phyloP scores from a whole-genome alignment of 208 protist species.

The Leishmania guyanensis region DNA sequence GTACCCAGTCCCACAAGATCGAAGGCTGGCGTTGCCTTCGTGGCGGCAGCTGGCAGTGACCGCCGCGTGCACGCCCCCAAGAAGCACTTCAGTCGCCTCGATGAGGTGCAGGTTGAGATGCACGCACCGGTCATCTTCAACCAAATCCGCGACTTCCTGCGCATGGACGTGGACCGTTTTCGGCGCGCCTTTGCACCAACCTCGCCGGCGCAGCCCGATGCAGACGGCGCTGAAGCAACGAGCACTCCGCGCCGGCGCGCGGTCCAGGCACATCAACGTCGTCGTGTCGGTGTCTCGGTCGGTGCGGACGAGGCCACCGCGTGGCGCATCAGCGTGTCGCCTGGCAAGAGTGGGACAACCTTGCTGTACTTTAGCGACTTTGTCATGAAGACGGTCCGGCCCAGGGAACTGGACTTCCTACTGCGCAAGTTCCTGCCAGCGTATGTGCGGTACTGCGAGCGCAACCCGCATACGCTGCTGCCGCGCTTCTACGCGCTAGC shows the following conservation, averaged over 20 bases:
- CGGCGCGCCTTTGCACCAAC: constrained; percentile 22
- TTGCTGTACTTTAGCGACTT: constrained; percentile 91
- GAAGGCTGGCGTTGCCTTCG: constrained; percentile 20
- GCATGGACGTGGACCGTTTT: constrained; percentile 60
- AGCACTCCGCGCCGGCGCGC: neutral
- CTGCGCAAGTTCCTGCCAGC: constrained; percentile 58
- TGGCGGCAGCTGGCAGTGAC: constrained; percentile 25
- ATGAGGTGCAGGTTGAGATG: constrained; percentile 72
- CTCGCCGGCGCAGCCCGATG: neutral
- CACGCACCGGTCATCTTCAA: constrained; percentile 83
- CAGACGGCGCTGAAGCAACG: neutral
- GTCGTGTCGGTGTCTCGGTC: neutral
- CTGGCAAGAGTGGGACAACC: constrained; percentile 85
- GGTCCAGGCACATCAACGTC: constrained; percentile 18
- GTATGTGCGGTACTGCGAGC: constrained; percentile 83
- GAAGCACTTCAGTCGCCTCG: constrained; percentile 49
- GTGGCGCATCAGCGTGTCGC: constrained; percentile 77
- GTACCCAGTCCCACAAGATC: constrained; percentile 8
- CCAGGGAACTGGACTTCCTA: constrained; percentile 80
- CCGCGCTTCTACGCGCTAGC: constrained; percentile 84
- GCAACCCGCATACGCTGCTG: constrained; percentile 86
- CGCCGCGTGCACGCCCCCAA: constrained; percentile 28
- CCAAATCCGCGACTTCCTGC: constrained; percentile 75
- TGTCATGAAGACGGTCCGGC: constrained; percentile 89
- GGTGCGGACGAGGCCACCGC: constrained; percentile 35